Evolutionary conservation across 1,284 basidiomycete genomes (phyloP).

Genomic region (Neonothopanus nambi): DNA sequence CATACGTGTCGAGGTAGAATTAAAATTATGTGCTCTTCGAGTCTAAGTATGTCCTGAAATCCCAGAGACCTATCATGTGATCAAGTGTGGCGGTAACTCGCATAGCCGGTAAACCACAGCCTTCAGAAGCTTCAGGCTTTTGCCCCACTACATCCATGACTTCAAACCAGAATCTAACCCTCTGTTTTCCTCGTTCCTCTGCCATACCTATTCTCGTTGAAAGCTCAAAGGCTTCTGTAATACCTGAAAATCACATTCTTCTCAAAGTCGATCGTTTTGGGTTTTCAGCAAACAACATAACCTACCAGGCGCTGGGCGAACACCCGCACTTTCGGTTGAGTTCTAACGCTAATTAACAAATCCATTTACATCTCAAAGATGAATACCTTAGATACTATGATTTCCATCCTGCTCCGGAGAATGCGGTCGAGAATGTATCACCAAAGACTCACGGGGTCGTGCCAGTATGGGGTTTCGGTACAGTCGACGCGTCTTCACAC

Average conservation of each 20-base stretch:
- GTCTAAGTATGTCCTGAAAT: no score
- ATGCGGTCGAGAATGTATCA: constrained; percentile 30
- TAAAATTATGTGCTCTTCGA: no score
- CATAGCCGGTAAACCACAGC: no score
- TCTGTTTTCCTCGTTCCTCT: constrained; percentile 37
- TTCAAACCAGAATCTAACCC: constrained; percentile 27
- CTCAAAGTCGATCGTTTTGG: constrained; percentile 63
- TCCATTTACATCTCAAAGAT: not conserved
- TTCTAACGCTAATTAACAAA: constrained; percentile 1
- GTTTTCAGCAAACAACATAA: constrained; percentile 65
- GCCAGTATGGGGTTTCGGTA: constrained; percentile 70
- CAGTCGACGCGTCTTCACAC: constrained; percentile 48
- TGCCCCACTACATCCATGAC: no score
- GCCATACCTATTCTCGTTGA: constrained; percentile 27
- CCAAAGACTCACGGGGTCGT: constrained; percentile 55
- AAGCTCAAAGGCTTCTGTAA: constrained; percentile 28
- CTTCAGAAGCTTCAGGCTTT: no score
- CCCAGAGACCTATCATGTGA: no score
- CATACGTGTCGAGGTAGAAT: no score
- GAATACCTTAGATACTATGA: constrained; percentile 57
- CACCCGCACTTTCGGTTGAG: constrained; percentile 58
- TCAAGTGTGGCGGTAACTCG: no score
- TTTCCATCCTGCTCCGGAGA: constrained; percentile 50
- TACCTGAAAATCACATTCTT: constrained; percentile 51
- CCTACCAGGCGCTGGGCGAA: constrained; percentile 61